Conservation (phyloP, 768 basidiomycete species). For the Mycena polygramma region DNA sequence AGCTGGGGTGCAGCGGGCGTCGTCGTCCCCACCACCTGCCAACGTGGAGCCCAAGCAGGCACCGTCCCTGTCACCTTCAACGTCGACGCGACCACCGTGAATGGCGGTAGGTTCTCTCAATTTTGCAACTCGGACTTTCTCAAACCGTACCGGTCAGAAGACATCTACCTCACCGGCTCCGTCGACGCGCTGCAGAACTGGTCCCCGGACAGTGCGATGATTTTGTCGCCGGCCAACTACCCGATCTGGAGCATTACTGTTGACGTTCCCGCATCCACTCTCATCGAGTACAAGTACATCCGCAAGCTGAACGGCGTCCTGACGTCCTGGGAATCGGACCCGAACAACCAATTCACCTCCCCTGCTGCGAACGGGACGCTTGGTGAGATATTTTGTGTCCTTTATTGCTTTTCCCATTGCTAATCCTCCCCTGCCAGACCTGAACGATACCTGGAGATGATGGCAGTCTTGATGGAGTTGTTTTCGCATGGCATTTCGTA, state of each 20-base stretch:
- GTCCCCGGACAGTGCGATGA: conserved; percentile 68
- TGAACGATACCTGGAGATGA: conserved; percentile 24
- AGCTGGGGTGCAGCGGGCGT: conserved; percentile 79
- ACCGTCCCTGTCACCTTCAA: conserved; percentile 71
- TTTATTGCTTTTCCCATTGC: neutral
- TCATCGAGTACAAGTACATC: conserved; percentile 81
- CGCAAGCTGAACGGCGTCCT: conserved; percentile 65
- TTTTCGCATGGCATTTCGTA: conserved; percentile 6
- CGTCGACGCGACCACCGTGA: conserved; percentile 68
- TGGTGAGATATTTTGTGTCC: neutral
- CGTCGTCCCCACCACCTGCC: conserved; percentile 59
- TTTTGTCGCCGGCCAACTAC: conserved; percentile 69
- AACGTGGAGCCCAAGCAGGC: conserved; percentile 42
- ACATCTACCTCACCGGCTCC: conserved; percentile 76
- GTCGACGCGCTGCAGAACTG: conserved; percentile 69
- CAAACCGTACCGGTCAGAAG: conserved; percentile 52
- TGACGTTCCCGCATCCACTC: conserved; percentile 64
- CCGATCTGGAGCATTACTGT: conserved; percentile 79
- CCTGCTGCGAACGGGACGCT: conserved; percentile 55
- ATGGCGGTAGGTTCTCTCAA: conserved; percentile 48
- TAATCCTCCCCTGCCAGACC: neutral
- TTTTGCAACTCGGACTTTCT: no score
- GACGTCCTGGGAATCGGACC: conserved; percentile 75
- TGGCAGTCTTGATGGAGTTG: neutral
- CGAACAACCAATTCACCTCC: conserved; percentile 68